Percentiles rank a stretch among this genome's conserved stretches.
phyloP scores from a whole-genome alignment of 495 filamentous ascomycete species.

The Thermothielavioides terrestris region DNA sequence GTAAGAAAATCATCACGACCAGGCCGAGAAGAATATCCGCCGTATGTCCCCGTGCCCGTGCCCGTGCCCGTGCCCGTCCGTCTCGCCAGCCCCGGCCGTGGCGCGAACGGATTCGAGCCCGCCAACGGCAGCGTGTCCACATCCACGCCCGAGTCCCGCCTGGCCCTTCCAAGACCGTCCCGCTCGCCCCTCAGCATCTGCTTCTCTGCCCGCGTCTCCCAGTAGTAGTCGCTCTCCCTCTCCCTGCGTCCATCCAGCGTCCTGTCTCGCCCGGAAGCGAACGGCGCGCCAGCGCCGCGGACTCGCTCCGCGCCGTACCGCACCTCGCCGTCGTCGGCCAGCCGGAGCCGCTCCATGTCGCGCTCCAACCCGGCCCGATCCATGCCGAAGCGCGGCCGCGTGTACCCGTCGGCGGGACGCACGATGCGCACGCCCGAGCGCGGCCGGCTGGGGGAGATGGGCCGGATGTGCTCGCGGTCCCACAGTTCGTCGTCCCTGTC shows the following conservation, averaged over 20 bases:
- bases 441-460: background rate
- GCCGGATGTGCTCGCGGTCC: background rate
- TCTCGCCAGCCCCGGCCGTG: background rate
- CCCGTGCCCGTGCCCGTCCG: background rate
- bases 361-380: background rate
- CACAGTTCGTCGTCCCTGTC: background rate
- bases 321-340: background rate
- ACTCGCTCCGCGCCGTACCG: too few species aligned
- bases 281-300: too few species aligned
- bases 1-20: background rate
- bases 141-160: conserved; percentile 4
- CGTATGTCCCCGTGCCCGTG: background rate
- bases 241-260: too few species aligned
- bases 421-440: background rate
- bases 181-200: background rate
- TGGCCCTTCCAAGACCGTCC: background rate
- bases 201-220: background rate
- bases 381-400: background rate
- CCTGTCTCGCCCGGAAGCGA: too few species aligned
- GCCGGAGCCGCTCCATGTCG: background rate
- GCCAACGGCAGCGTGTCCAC: background rate
- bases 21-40: too few species aligned
- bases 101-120: background rate
- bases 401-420: background rate
- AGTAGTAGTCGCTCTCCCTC: background rate